Evolutionary conservation across 208 protist species (phyloP), one percentile per base, ranked within the genome.

Genomic region (Leishmania mexicana): DNA sequence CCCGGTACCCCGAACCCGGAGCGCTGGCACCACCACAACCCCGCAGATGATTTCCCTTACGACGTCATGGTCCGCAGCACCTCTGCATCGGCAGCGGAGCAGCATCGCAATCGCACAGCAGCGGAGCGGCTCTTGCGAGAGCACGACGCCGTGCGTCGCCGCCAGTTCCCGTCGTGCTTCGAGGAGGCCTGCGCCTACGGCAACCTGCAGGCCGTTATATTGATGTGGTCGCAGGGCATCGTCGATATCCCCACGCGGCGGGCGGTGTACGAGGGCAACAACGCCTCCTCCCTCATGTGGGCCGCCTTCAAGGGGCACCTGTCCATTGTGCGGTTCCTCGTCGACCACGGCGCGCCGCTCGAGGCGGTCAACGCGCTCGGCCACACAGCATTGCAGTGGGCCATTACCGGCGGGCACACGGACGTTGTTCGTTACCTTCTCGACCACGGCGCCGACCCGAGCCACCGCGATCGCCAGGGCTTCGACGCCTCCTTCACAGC

Each of bases 261-360:
- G 3, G 83, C 81, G 17, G 15, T 88, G n/a, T 92, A 92, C 77
- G 90, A 92, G 24, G 88, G 88, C 81, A 87, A 51, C 80, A 86
- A 88, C 64, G 94, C 88, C 7, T 92, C 94, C 1, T 76, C 88
- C 31, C 88, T 97, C 13, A 96, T 97, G 92, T 95, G 90, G 92
- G 91, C 92, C 35, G 51, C 84, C 19, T 84, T 91, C 45, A 81
- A 85, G 51, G 89, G 91, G 1, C 92, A 97, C 47, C 78, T 94
- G 19, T 42, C 83, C 3, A 80, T 94, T 47, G 94, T 93, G 35
- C 88, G 86, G 21, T 96, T 97, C 80, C 76, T 97, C 15, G 73
- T 97, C 75, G 91, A 97, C 73, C 83, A 89, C 17, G 87, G 70
- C 5, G 92, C 91, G 1, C 82, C 88, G 42, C 45, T 95, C 19